A percentile compares a stretch with the other conserved stretches of the same genome.
Evolutionary conservation across 1,284 basidiomycete species (phyloP).

Genomic region (Vanrija sp.): DNA sequence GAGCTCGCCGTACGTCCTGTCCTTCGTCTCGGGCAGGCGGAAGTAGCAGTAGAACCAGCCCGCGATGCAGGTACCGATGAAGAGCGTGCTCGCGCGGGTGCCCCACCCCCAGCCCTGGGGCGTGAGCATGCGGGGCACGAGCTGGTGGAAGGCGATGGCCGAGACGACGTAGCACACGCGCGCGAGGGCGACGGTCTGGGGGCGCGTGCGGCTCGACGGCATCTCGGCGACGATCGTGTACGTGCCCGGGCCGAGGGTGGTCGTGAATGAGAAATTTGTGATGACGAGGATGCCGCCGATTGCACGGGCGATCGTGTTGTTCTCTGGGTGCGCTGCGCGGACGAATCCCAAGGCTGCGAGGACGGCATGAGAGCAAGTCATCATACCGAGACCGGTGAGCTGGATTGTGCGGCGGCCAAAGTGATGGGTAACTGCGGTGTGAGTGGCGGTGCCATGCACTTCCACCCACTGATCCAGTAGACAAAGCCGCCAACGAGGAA

Average conservation of each 20-base stretch:
- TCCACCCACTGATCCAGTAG: constrained; percentile 28
- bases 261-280: constrained; percentile 23
- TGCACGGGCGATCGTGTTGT: background rate
- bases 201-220: constrained; percentile 45
- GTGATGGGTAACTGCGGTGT: constrained; percentile 20
- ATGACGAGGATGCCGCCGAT: constrained; percentile 7
- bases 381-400: constrained; percentile 43
- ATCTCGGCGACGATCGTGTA: constrained; percentile 45
- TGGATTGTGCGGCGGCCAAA: constrained; percentile 50
- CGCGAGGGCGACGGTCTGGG: constrained; percentile 50
- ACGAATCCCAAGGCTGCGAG: constrained; percentile 47
- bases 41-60: constrained; percentile 30
- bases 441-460: background rate
- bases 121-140: background rate
- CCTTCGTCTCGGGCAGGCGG: constrained; percentile 48
- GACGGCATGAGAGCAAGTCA: constrained; percentile 45
- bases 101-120: constrained; percentile 28
- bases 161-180: constrained; percentile 19
- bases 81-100: constrained; percentile 23
- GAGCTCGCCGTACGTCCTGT: constrained; percentile 44
- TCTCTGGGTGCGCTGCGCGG: constrained; percentile 1
- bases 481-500: constrained; percentile 36
- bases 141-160: background rate
- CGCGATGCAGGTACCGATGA: constrained; percentile 18
- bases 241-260: constrained; percentile 20